phyloP scores from a whole-genome alignment of 768 basidiomycete genomes.

The Boletus sensibilis region DNA sequence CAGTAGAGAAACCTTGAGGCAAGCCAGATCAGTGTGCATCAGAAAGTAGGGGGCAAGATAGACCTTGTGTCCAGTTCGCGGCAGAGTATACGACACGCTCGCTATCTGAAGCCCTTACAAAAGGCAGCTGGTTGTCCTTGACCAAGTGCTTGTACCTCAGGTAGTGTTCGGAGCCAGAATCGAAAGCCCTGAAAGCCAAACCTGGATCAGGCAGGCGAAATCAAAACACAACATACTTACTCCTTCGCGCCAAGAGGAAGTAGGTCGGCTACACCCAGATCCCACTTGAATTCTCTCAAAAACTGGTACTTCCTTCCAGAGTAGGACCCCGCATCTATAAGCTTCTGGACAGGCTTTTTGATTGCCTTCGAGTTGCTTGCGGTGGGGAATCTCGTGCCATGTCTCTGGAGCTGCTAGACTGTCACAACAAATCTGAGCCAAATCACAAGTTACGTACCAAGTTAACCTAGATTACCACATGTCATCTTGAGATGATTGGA shows the following conservation, averaged over 20 bases:
- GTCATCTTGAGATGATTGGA: neutral
- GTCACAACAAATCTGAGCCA: slow-evolving; percentile 4
- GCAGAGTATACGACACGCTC: slow-evolving; percentile 66
- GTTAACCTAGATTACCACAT: slow-evolving; percentile 21
- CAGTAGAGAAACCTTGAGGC: slow-evolving; percentile 55
- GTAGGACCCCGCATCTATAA: slow-evolving; percentile 47
- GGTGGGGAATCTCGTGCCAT: slow-evolving; percentile 80
- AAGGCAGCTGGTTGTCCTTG: slow-evolving; percentile 45
- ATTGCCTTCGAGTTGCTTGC: slow-evolving; percentile 44
- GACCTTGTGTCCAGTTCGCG: slow-evolving; percentile 67
- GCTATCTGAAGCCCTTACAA: slow-evolving; percentile 50
- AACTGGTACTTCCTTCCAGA: slow-evolving; percentile 53
- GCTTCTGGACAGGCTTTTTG: slow-evolving; percentile 47
- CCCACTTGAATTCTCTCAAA: slow-evolving; percentile 54
- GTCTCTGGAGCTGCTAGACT: slow-evolving; percentile 63
- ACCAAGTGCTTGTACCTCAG: slow-evolving; percentile 54
- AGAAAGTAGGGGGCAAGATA: neutral
- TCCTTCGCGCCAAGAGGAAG: slow-evolving; percentile 67
- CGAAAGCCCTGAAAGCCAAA: slow-evolving; percentile 39
- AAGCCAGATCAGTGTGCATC: neutral
- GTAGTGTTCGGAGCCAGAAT: slow-evolving; percentile 52
- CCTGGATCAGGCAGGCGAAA: neutral
- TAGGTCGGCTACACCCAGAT: slow-evolving; percentile 56
- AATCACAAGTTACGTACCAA: slow-evolving; percentile 20
- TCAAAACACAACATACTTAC: slow-evolving; percentile 37